These are phyloP conservation scores for Fusarium sp. DNA, from an alignment of 2,329 filamentous ascomycete genomes.

Conservation along the genomic window DNA sequence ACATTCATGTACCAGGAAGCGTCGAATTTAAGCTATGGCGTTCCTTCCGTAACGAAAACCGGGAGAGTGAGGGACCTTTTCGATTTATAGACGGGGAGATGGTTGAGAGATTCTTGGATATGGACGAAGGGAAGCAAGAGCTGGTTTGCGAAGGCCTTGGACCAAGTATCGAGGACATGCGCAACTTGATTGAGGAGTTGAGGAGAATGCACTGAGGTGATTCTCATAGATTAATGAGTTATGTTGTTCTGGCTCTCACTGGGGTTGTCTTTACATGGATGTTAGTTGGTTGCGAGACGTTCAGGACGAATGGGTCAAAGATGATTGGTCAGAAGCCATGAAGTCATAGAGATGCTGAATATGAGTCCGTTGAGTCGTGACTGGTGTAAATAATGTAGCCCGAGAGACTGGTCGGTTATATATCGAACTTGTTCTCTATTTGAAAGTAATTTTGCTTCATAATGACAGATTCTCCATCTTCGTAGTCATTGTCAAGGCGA, in stretches of 20 bases:
- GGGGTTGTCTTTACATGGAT: neutral
- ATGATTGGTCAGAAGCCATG: constrained; percentile 33
- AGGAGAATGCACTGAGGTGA: constrained; percentile 65
- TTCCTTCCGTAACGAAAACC: constrained; percentile 79
- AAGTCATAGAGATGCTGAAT: neutral
- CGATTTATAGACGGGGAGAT: constrained; percentile 94
- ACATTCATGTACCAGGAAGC: constrained; percentile 75
- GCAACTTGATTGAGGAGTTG: constrained; percentile 70
- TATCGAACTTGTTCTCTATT: neutral
- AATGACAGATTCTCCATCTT: neutral
- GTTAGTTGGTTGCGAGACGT: neutral
- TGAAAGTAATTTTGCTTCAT: neutral
- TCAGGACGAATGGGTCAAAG: constrained; percentile 39
- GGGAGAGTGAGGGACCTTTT: constrained; percentile 79
- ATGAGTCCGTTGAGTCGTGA: constrained; percentile 21
- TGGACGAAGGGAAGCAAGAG: constrained; percentile 67
- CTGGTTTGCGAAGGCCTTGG: constrained; percentile 65
- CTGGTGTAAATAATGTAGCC: neutral
- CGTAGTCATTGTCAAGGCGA: constrained; percentile 8
- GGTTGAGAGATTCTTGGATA: constrained; percentile 83
- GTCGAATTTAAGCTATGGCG: constrained; percentile 83
- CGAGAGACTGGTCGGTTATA: neutral
- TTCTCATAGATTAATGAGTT: neutral
- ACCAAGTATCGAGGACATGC: constrained; percentile 70
- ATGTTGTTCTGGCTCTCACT: neutral